Base-by-base conservation (phyloP, 371 early-diverging fungal species). In the Rhizopus sp. region DNA sequence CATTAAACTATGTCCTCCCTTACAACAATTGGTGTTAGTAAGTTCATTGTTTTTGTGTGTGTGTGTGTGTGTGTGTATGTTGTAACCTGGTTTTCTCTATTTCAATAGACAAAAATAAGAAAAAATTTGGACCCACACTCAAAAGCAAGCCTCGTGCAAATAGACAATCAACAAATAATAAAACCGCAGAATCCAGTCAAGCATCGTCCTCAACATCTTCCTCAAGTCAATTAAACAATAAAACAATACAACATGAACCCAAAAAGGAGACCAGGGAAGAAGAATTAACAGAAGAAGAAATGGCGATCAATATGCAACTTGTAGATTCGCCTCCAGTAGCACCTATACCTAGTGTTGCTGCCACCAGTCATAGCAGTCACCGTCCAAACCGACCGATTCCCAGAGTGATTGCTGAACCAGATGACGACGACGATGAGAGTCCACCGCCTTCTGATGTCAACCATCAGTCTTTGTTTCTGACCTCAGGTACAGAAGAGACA, bases 21-120 rank as follows among this genome's bases (percentile, higher is more conserved):
- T 16, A 68, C 64, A 15, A 52, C 60, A 4, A 31, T 63, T 41
- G 63, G 64, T 29, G 54, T 68, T 45, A 68, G 68, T 68, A 59
- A 57, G 60, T 52, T 33, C 17, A 40, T 15, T 47, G 17, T 47
- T 29, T 47, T n/a, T 47, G 1, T 47, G 2, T 23, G 2, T 29
- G 7, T 8, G n/a, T 30, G 8, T 47, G 9, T 12, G n/a, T n/a
- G n/a, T n/a, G n/a, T n/a, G n/a, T n/a, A n/a, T n/a, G 8, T 16
- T 7, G 15, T 47, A 29, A 12, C 31, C 9, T 30, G 17, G 7
- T 10, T 33, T 42, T 42, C 29, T 32, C 13, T 37, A 38, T 23
- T 34, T 7, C 8, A 17, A 40, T 35, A 30, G 69, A 68, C 16
- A 68, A 68, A 57, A 64, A 64, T 8, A 64, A 50, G 17, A 64